These are phyloP conservation scores for Chenopodium suecicum DNA, from an alignment of 148 eudicot species.

Conservation along the genomic window DNA sequence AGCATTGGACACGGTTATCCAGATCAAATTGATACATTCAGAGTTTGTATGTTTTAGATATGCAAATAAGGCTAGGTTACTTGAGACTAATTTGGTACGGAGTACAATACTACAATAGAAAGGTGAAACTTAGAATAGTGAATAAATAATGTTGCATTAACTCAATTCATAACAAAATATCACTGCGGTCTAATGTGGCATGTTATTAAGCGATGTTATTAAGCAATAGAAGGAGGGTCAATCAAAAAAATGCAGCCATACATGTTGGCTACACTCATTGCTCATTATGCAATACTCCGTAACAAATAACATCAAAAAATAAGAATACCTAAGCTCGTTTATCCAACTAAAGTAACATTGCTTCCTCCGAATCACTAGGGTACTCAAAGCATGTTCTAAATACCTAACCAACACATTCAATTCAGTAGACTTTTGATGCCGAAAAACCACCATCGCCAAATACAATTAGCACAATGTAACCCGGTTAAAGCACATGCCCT, in stretches of 20 bases:
- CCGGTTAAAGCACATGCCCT: not conserved
- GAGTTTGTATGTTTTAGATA: not conserved
- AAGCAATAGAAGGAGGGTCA: too few species aligned
- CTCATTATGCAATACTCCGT: not conserved
- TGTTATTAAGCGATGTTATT: too few species aligned
- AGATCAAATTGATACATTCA: not conserved
- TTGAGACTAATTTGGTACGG: not conserved
- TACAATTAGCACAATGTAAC: not conserved
- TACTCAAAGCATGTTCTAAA: not conserved
- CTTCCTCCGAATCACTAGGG: not conserved
- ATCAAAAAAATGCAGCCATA: not conserved
- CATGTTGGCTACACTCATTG: not conserved
- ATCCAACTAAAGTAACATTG: not conserved
- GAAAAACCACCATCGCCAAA: not conserved
- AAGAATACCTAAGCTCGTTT: not conserved
- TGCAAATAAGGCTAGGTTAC: not conserved
- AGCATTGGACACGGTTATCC: not conserved
- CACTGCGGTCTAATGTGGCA: too few species aligned
- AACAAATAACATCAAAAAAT: not conserved
- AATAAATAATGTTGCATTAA: not conserved
- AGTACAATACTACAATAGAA: not conserved
- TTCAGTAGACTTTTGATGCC: not conserved
- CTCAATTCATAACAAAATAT: not conserved
- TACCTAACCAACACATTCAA: not conserved
- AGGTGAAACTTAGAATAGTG: not conserved